Percentiles rank a stretch among this genome's conserved stretches.
Evolutionary conservation across 495 filamentous ascomycete genomes (phyloP).

Genomic region (Stereocaulon alpinum): DNA sequence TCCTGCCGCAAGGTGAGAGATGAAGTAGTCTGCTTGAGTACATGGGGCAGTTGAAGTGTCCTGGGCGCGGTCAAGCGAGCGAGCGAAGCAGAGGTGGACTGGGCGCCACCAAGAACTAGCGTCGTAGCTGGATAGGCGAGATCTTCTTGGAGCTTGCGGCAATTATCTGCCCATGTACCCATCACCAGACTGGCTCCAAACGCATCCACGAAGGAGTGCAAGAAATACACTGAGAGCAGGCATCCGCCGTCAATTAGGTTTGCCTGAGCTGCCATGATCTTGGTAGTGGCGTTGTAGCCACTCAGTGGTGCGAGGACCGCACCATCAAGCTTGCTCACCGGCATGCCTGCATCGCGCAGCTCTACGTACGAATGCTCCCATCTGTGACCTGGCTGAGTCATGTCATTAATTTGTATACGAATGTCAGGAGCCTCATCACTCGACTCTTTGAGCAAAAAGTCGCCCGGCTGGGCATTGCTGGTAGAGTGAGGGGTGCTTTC

Average conservation of each 20-base stretch:
- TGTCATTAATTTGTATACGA: not conserved
- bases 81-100: too few relatives aligned
- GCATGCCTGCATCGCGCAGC: not conserved
- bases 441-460: not conserved
- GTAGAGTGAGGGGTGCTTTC: not conserved
- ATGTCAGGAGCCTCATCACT: not conserved
- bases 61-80: too few relatives aligned
- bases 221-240: not conserved
- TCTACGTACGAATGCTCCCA: not conserved
- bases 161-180: not conserved
- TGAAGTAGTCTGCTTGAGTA: too few relatives aligned
- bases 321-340: not conserved
- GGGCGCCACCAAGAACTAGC: too few relatives aligned
- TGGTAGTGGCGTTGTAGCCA: not conserved
- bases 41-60: too few relatives aligned
- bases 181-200: not conserved
- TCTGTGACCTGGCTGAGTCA: not conserved
- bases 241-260: not conserved
- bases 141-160: too few relatives aligned
- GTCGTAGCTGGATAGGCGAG: too few relatives aligned
- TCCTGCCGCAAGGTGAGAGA: too few relatives aligned
- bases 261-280: not conserved
- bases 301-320: not conserved
- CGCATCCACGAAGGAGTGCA: not conserved
- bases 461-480: not conserved